These are phyloP conservation scores for Plasmodium coatneyi DNA, from an alignment of 169 alveolate species.

Conservation along the genomic window DNA sequence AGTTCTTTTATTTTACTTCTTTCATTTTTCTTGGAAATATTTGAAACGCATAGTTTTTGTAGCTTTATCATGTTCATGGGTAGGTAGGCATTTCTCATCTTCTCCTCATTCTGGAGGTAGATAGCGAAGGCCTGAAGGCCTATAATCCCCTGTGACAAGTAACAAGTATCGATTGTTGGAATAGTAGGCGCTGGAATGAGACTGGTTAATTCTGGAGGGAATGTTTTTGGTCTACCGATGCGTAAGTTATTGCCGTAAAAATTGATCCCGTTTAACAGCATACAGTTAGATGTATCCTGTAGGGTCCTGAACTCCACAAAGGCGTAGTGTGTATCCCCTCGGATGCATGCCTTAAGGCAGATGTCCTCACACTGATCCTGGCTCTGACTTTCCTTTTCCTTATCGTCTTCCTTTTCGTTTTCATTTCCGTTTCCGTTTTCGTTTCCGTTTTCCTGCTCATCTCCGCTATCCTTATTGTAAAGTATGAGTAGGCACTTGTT, in stretches of 20 bases:
- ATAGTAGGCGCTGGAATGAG: constrained; percentile 80
- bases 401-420: not conserved
- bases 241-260: constrained; percentile 76
- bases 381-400: not conserved
- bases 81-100: constrained; percentile 72
- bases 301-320: constrained; percentile 94
- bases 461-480: constrained; percentile 81
- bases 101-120: constrained; percentile 58
- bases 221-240: constrained; percentile 85
- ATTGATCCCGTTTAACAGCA: constrained; percentile 82
- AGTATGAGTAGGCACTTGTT: constrained; percentile 81
- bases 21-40: constrained; percentile 34
- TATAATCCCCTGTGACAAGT: constrained; percentile 60
- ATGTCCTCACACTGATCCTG: not conserved
- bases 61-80: constrained; percentile 76
- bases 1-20: constrained; percentile 36
- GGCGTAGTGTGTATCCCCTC: constrained; percentile 96
- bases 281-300: constrained; percentile 91
- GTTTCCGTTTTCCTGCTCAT: not conserved
- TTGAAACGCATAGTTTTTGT: constrained; percentile 49
- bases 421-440: not conserved
- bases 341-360: constrained; percentile 93
- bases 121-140: constrained; percentile 51
- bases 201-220: constrained; percentile 71
- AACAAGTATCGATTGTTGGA: constrained; percentile 23